These are phyloP conservation scores for Gynandropsis gynandra DNA, from an alignment of 345 rosid species.

Conservation along the genomic window DNA sequence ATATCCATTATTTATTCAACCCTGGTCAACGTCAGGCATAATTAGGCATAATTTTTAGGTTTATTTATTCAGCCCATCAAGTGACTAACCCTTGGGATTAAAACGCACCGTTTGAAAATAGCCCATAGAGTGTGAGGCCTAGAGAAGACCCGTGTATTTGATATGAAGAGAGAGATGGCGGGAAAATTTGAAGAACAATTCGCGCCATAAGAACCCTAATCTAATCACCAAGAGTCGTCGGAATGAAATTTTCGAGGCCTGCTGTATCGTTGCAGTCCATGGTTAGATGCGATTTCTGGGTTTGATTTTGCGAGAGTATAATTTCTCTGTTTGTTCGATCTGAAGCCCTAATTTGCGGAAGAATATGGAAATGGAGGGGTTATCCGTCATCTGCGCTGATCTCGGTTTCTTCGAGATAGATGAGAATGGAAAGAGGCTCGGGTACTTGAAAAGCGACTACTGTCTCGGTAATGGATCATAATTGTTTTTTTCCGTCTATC, in stretches of 20 bases:
- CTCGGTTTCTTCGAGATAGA: constrained; percentile 57
- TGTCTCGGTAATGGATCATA: constrained; percentile 42
- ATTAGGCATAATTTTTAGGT: too few relatives aligned
- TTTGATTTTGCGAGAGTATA: not conserved
- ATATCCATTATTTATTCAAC: too few relatives aligned
- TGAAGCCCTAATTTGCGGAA: not conserved
- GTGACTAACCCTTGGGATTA: too few relatives aligned
- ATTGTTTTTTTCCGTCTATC: not conserved
- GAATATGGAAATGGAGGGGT: constrained; percentile 48
- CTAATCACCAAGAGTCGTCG: constrained; percentile 14
- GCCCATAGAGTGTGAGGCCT: too few relatives aligned
- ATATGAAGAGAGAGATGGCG: constrained; percentile 17
- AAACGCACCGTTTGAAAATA: too few relatives aligned
- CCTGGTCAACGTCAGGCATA: too few relatives aligned
- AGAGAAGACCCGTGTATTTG: too few relatives aligned
- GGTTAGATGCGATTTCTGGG: not conserved
- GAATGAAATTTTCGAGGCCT: not conserved
- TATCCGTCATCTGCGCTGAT: constrained; percentile 62
- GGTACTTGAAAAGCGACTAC: constrained; percentile 51
- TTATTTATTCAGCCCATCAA: too few relatives aligned
- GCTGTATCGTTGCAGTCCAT: not conserved
- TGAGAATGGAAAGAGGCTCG: constrained; percentile 36
- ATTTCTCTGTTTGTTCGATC: not conserved
- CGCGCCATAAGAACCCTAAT: constrained; percentile 30
- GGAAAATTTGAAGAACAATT: constrained; percentile 15